Evolutionary conservation across 2,329 filamentous ascomycete species (phyloP).

Genomic region (Fusarium mundagurra): DNA sequence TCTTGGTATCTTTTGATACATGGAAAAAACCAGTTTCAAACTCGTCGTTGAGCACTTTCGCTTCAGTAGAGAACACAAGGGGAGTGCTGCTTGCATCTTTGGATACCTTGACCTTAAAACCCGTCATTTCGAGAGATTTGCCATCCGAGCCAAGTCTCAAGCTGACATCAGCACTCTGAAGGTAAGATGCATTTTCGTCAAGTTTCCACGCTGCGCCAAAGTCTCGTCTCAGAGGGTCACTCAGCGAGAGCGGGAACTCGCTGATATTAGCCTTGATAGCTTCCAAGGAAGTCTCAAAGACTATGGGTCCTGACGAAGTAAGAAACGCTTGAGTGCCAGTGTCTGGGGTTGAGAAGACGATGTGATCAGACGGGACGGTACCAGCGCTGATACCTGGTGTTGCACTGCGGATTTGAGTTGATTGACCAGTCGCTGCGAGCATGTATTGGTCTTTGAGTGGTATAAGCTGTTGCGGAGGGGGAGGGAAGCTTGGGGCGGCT

Average conservation of each 20-base stretch:
- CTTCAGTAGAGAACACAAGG: background rate
- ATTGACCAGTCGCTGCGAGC: background rate
- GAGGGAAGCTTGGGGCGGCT: fast-evolving
- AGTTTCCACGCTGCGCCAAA: background rate
- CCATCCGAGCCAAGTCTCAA: background rate
- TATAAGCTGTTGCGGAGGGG: fast-evolving
- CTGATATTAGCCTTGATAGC: background rate
- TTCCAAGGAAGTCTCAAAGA: background rate
- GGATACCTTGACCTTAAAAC: fast-evolving
- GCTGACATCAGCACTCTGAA: background rate
- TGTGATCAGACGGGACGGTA: background rate
- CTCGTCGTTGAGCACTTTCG: background rate
- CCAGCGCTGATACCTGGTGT: background rate
- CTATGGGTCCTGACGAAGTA: background rate
- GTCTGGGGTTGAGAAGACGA: background rate
- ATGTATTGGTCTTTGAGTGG: background rate
- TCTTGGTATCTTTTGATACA: fast-evolving
- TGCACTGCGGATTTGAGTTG: background rate
- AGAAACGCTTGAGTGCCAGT: background rate
- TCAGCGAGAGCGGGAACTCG: fast-evolving
- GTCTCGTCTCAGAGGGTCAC: background rate
- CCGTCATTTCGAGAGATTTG: background rate
- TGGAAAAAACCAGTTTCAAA: background rate
- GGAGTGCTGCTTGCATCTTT: background rate
- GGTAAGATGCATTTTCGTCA: background rate